Evolutionary conservation across 1,284 basidiomycete genomes (phyloP).

Genomic region (Trametes sp.): DNA sequence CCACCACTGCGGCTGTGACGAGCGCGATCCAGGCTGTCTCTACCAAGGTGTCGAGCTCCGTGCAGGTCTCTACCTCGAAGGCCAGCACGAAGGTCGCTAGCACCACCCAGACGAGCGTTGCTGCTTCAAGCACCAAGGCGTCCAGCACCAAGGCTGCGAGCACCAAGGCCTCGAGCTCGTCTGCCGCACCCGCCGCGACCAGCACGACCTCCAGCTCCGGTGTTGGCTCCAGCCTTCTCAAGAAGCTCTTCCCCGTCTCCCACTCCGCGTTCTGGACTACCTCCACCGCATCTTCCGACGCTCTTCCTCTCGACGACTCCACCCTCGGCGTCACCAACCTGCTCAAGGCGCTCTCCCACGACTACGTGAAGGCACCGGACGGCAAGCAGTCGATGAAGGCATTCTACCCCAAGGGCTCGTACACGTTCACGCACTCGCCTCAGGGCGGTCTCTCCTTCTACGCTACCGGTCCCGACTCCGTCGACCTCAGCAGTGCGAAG

Average conservation of each 20-base stretch:
- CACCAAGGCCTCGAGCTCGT: constrained; percentile 17
- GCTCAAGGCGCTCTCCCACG: constrained; percentile 47
- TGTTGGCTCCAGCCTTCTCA: constrained; percentile 29
- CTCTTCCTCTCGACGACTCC: constrained; percentile 50
- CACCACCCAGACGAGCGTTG: no score
- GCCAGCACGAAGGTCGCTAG: constrained; percentile 20
- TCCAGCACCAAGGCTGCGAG: constrained; percentile 22
- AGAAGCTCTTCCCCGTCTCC: constrained; percentile 53
- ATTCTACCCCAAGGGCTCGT: constrained; percentile 63
- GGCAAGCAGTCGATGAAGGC: constrained; percentile 59
- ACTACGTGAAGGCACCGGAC: constrained; percentile 53
- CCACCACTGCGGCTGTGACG: constrained; percentile 13
- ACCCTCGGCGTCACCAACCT: constrained; percentile 53
- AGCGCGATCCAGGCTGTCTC: constrained; percentile 7
- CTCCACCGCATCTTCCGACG: constrained; percentile 38
- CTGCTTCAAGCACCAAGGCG: constrained; percentile 11
- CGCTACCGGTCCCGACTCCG: constrained; percentile 50
- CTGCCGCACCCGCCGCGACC: background rate
- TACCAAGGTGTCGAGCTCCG: constrained; percentile 10
- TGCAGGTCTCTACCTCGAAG: constrained; percentile 7
- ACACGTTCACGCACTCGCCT: constrained; percentile 61
- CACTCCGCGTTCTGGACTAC: constrained; percentile 52
- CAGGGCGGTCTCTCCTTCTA: constrained; percentile 73
- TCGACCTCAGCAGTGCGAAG: constrained; percentile 53
- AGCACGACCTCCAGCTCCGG: background rate